Base-by-base conservation (phyloP, 257 asterid species). In the Penstemon barbatus region DNA sequence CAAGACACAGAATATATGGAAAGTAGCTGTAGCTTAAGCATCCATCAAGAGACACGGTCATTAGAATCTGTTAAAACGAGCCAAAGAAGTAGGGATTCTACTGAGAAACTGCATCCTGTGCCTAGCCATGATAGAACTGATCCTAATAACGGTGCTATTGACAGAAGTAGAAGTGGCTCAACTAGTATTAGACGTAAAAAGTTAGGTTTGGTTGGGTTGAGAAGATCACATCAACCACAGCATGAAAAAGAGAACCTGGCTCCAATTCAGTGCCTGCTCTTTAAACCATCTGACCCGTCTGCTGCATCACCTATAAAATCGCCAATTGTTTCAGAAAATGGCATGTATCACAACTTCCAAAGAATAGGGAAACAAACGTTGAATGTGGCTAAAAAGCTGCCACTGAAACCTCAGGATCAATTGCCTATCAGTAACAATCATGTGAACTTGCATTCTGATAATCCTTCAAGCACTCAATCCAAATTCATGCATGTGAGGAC, bases 211-310 rank as follows among this genome's bases (percentile, higher is more conserved):
- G 73, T 76, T 46, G 85, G 85, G 15, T 62, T 71, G 63, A 73
- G 37, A 65, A 72, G 72, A 44, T 37, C 79, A 46, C 38, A 60
- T 15, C 69, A 77, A 48, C 61, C 78, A 63, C 62, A 52, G 50
- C 76, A 75, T 65, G 76, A 79, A 51, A 81, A 82, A 63, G 95
- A 85, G 80, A 84, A 89, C 54, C 44, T 61, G 60, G 60, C 70
- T 52, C 83, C 84, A 60, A 53, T n/a, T 25, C 73, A 45, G 38
- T 8, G 70, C 36, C 40, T 65, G 56, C 52, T 36, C 8, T 58
- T 62, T 67, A 64, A 72, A 75, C 65, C 53, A 53, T 65, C 71
- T 39, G 56, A 61, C 65, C 61, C 48, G 54, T 48, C 74, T 64
- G 46, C 56, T 40, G 59, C 68, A 51, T 46, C 67, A 8, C 48